These are phyloP conservation scores for Tricholoma sp. DNA, from an alignment of 768 basidiomycete species.

Conservation along the genomic window DNA sequence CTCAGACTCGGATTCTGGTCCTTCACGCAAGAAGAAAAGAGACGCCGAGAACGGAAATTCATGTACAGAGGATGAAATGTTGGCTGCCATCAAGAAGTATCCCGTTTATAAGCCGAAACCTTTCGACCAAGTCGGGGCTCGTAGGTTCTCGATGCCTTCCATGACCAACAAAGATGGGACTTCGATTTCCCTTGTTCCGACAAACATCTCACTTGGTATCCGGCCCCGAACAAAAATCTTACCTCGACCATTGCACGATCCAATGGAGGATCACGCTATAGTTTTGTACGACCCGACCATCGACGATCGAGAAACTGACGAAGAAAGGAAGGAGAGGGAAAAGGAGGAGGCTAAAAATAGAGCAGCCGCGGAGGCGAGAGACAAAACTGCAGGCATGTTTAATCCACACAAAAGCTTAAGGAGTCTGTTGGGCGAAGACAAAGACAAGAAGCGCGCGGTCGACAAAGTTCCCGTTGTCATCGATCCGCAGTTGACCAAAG, in stretches of 20 bases:
- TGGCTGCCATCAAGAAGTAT: slow-evolving; percentile 59
- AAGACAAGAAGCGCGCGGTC: slow-evolving; percentile 56
- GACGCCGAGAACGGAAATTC: slow-evolving; percentile 44
- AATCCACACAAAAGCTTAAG: slow-evolving; percentile 93
- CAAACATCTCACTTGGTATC: slow-evolving; percentile 78
- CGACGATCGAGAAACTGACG: slow-evolving; percentile 87
- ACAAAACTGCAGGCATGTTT: slow-evolving; percentile 68
- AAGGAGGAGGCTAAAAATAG: slow-evolving; percentile 67
- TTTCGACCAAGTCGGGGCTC: slow-evolving; percentile 48
- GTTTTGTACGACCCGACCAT: slow-evolving; percentile 96
- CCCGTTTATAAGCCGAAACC: slow-evolving; percentile 82
- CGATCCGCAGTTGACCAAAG: slow-evolving; percentile 81
- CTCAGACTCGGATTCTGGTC: slow-evolving; percentile 53
- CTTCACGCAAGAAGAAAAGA: slow-evolving; percentile 52
- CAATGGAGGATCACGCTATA: slow-evolving; percentile 97
- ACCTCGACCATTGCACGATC: slow-evolving; percentile 93
- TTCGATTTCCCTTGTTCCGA: slow-evolving; percentile 46
- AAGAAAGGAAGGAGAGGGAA: slow-evolving; percentile 70
- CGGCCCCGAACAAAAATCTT: slow-evolving; percentile 74
- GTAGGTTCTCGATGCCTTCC: slow-evolving; percentile 78
- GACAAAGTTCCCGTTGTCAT: slow-evolving; percentile 95
- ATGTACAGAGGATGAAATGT: slow-evolving; percentile 60
- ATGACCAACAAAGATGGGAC: slow-evolving; percentile 72
- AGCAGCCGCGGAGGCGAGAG: slow-evolving; percentile 57
- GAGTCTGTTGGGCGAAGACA: slow-evolving; percentile 66